Percentiles rank a stretch among this genome's conserved stretches.
These are phyloP conservation scores for Lipomyces japonicus DNA, from an alignment of 805 yeast genomes.

Conservation along the genomic window DNA sequence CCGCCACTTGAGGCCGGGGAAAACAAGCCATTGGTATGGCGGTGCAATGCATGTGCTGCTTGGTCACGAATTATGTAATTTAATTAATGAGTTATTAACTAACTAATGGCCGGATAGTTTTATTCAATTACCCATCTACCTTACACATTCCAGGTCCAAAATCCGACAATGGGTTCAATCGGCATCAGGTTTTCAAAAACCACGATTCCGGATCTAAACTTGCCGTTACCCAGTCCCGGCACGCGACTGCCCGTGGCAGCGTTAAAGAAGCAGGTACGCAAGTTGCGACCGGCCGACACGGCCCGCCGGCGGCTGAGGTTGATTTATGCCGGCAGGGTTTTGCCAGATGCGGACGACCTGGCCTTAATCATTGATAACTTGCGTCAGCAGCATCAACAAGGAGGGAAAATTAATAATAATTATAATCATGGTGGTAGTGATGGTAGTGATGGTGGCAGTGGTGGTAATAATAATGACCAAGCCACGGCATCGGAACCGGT, in stretches of 20 bases:
- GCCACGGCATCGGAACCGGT: slow-evolving; percentile 27
- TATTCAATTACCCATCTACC: no score
- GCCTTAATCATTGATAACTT: slow-evolving; percentile 46
- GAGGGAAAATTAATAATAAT: not conserved
- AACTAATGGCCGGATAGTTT: no score
- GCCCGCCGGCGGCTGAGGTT: slow-evolving; percentile 54
- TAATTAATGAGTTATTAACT: no score
- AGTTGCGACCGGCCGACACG: slow-evolving; percentile 35
- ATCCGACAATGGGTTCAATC: no score
- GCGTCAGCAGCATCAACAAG: slow-evolving; percentile 10
- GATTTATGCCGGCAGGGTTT: slow-evolving; percentile 64
- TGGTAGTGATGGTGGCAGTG: slow-evolving; percentile 6
- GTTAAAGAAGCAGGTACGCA: slow-evolving; percentile 46
- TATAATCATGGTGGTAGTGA: slow-evolving; percentile 17
- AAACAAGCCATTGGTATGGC: no score
- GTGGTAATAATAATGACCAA: slow-evolving; percentile 19
- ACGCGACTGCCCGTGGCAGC: slow-evolving; percentile 40
- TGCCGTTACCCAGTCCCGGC: slow-evolving; percentile 38
- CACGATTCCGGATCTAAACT: slow-evolving; percentile 41
- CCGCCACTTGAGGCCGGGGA: no score
- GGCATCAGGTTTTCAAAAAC: slow-evolving; percentile 49
- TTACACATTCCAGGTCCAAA: no score
- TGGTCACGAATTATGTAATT: no score
- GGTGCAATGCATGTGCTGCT: no score
- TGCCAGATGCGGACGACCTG: slow-evolving; percentile 55